phyloP scores from a whole-genome alignment of 148 eudicot species.

The Chenopodium quinoa region DNA sequence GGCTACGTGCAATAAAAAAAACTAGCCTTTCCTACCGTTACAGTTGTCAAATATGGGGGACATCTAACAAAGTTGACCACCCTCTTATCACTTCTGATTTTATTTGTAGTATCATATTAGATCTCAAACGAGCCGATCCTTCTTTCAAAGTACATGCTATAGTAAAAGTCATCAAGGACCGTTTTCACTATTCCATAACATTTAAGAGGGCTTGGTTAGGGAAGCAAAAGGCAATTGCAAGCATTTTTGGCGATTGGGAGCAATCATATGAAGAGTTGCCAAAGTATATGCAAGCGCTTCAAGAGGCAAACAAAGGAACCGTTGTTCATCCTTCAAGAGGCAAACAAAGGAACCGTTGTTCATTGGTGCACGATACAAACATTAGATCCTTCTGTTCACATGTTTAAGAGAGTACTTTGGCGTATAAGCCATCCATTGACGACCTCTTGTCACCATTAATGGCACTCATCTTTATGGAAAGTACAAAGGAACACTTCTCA shows the following conservation, averaged over 20 bases:
- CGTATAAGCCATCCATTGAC: background rate
- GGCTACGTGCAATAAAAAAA: background rate
- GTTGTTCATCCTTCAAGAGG: background rate
- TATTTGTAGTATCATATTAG: background rate
- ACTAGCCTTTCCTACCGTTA: background rate
- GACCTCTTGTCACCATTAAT: too few species aligned
- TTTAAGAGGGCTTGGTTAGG: constrained; percentile 15
- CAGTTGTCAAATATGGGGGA: background rate
- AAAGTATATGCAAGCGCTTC: background rate
- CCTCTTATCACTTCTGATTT: background rate
- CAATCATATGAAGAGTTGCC: background rate
- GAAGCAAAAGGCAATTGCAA: background rate
- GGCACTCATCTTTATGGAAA: too few species aligned
- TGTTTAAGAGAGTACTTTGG: constrained; percentile 13
- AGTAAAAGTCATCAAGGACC: background rate
- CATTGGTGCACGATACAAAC: background rate
- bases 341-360: too few species aligned
- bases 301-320: background rate
- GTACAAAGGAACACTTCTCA: too few species aligned
- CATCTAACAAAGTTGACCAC: background rate
- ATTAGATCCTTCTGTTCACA: background rate
- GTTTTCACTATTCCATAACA: background rate
- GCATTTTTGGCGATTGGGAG: constrained; percentile 9
- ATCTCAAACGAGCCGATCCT: constrained; percentile 2
- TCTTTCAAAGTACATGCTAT: background rate